Percentiles rank a stretch among this genome's conserved stretches.
These are phyloP conservation scores for Juglanconis oblonga DNA, from an alignment of 2,329 filamentous ascomycete species.

Conservation along the genomic window DNA sequence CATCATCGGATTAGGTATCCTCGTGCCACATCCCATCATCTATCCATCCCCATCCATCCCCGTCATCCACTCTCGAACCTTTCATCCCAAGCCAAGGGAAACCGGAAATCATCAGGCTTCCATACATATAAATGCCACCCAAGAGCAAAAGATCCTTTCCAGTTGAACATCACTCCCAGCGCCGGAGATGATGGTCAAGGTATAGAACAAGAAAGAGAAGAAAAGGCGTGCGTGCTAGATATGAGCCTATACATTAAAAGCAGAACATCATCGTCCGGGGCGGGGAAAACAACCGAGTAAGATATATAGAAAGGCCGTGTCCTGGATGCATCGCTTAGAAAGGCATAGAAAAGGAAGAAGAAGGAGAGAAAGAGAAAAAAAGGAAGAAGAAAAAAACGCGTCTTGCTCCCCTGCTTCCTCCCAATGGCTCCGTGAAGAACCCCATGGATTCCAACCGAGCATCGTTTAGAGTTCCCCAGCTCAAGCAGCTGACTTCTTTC, in stretches of 20 bases:
- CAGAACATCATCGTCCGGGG: background rate
- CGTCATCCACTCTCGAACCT: too few relatives aligned
- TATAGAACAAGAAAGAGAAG: background rate
- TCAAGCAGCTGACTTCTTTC: constrained; percentile 8
- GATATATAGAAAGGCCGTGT: background rate
- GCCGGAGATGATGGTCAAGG: constrained; percentile 4
- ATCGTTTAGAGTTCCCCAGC: background rate
- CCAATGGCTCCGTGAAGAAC: background rate
- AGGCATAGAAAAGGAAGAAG: background rate
- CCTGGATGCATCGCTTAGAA: background rate
- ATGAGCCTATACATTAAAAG: constrained; percentile 5
- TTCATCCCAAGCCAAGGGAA: too few relatives aligned
- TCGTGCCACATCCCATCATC: too few relatives aligned
- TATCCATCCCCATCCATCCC: too few relatives aligned
- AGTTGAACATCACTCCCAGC: constrained; percentile 3
- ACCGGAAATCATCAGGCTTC: too few relatives aligned
- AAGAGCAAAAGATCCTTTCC: too few relatives aligned
- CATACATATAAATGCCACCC: too few relatives aligned
- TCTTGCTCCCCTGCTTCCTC: background rate
- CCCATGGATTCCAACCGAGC: background rate
- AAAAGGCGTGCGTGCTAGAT: constrained; percentile 5
- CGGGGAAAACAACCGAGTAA: background rate
- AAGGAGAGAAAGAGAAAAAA: background rate
- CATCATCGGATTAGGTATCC: too few relatives aligned
- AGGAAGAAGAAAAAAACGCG: background rate